These are phyloP conservation scores for Friedmanniomyces simplex DNA, from an alignment of 495 filamentous ascomycete genomes.

Conservation along the genomic window DNA sequence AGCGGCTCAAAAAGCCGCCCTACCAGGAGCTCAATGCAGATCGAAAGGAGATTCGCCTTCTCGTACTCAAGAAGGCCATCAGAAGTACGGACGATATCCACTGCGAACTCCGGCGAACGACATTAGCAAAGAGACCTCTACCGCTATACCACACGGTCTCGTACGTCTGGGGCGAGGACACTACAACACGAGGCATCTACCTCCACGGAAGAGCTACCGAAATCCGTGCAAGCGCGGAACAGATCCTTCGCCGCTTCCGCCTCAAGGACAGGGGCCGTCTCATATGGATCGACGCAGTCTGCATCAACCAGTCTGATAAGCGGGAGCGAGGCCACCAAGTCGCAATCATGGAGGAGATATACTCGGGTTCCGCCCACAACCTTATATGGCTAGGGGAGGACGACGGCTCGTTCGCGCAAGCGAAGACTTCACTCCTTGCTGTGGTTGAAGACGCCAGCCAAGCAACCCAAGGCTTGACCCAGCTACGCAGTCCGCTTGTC, in stretches of 20 bases:
- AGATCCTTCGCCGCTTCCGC: background rate
- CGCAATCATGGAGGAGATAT: slow-evolving; percentile 8
- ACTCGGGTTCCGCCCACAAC: background rate
- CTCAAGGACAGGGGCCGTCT: background rate
- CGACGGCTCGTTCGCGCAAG: background rate
- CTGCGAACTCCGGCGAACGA: background rate
- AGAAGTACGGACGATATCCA: background rate
- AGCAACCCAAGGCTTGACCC: background rate
- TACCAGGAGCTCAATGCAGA: background rate
- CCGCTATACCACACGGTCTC: slow-evolving; percentile 1
- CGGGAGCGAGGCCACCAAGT: slow-evolving; percentile 2
- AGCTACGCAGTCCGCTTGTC: background rate
- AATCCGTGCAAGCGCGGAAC: background rate
- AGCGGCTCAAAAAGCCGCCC: background rate
- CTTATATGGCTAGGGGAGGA: slow-evolving; percentile 8
- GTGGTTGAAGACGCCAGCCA: background rate
- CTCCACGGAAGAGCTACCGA: background rate
- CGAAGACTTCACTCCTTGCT: background rate
- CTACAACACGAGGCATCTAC: background rate
- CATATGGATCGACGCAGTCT: slow-evolving; percentile 12
- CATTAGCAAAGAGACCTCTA: background rate
- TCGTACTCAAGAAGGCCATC: background rate
- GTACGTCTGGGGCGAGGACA: slow-evolving; percentile 4
- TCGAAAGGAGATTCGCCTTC: background rate
- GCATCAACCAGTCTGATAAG: slow-evolving; percentile 6